A percentile compares a stretch with the other conserved stretches of the same genome.
Evolutionary conservation across 1,284 basidiomycete species (phyloP).

Genomic region (Marasmius fiardii): DNA sequence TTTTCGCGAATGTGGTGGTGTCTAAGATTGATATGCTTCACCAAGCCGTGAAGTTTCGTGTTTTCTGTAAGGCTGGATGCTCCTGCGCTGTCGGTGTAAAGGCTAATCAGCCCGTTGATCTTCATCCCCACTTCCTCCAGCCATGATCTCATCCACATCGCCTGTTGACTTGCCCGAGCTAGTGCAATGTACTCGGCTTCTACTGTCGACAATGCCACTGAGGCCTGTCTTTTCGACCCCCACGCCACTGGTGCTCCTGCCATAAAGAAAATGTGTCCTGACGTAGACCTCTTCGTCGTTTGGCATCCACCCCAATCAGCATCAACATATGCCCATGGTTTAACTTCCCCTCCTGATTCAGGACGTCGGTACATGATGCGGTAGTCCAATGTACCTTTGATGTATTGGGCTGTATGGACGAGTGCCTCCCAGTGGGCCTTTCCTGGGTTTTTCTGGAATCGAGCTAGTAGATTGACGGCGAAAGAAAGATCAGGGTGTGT

Average conservation of each 20-base stretch:
- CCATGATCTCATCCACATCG: slow-evolving; percentile 24
- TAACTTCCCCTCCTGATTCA: background rate
- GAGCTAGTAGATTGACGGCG: background rate
- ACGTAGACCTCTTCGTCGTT: background rate
- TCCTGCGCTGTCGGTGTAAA: slow-evolving; percentile 27
- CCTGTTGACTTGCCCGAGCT: slow-evolving; percentile 22
- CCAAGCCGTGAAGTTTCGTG: slow-evolving; percentile 19
- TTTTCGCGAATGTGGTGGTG: slow-evolving; percentile 21
- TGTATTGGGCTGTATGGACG: slow-evolving; percentile 26
- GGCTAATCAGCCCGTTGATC: background rate
- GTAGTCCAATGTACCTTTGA: slow-evolving; percentile 24
- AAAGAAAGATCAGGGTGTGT: background rate
- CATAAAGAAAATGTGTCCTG: background rate
- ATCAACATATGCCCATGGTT: background rate
- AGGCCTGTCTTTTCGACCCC: slow-evolving; percentile 24
- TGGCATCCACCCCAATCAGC: background rate
- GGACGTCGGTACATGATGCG: background rate
- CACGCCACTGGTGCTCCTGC: slow-evolving; percentile 22
- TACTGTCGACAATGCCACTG: slow-evolving; percentile 23
- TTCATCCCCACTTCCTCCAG: slow-evolving; percentile 15
- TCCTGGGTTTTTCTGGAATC: slow-evolving; percentile 11
- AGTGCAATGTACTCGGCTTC: slow-evolving; percentile 25
- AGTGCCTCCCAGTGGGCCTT: slow-evolving; percentile 20
- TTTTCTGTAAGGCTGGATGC: slow-evolving; percentile 24
- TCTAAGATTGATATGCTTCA: slow-evolving; percentile 38